Base-by-base conservation (phyloP, 306 rosid genomes). In the Quercus glauca region DNA sequence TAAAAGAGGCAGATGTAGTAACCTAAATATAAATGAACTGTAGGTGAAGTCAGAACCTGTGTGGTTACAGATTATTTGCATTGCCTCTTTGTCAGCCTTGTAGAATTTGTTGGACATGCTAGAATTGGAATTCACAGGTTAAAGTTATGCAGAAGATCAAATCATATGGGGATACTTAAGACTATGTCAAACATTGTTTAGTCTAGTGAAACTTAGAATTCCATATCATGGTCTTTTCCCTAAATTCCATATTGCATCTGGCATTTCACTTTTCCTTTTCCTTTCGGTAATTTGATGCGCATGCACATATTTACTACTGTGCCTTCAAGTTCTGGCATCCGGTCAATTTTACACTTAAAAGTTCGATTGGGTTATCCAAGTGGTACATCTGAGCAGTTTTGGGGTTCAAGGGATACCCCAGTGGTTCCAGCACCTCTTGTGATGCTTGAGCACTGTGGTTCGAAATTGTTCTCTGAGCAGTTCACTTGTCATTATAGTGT, bases 361-460 rank as follows among this genome's bases (percentile, higher is more conserved):
- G 33, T 64, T 29, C 52, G 20, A 33, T 52, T 45, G n/a, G 26
- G 11, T 75, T 81, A 21, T 11, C 4, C 29, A 35, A 68, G 77
- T 68, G 68, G 52, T 51, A 60, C 37, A 70, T 78, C 65, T 80
- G 45, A 41, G 45, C 45, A 41, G 45, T 41, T 41, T 41, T 41
- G 11, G 45, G 45, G 45, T 41, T 41, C 45, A 41, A 41, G 12
- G 45, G 45, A 41, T 41, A 41, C 45, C 45, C 12, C 45, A 2
- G 45, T 9, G 45, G 12, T 41, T 41, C 45, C 45, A 41, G 45
- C 45, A 41, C 45, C 45, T 41, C 45, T 41, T 41, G 45, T 41
- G 45, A 11, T 41, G 45, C 12, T 41, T 41, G 45, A 0, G 45
- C 45, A 41, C 45, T 41, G 45, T 41, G 45, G 45, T 41, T 56